These are phyloP conservation scores for Aspergillus costaricaensis DNA, from an alignment of 2,329 filamentous ascomycete genomes.

Conservation along the genomic window DNA sequence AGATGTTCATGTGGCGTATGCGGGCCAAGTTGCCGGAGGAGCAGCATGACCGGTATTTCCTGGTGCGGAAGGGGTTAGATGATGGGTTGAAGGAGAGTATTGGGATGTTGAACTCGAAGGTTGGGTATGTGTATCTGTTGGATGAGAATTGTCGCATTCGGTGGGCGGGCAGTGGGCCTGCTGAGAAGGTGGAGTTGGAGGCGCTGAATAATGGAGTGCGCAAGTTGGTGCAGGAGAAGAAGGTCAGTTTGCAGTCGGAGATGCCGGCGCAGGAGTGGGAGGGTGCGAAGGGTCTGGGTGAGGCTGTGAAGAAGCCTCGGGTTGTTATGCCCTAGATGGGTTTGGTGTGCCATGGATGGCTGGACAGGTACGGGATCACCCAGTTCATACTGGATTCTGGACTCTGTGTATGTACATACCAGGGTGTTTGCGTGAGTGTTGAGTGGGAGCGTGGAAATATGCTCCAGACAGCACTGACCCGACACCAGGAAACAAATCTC, in stretches of 20 bases:
- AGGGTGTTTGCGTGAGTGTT: constrained; percentile 9
- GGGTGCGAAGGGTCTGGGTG: background rate
- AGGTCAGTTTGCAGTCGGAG: constrained; percentile 25
- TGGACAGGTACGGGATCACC: background rate
- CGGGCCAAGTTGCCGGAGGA: constrained; percentile 50
- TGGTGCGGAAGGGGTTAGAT: constrained; percentile 59
- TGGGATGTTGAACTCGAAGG: constrained; percentile 80
- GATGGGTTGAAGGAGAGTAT: constrained; percentile 61
- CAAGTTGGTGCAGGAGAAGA: constrained; percentile 46
- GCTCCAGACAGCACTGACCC: constrained; percentile 9
- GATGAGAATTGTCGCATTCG: constrained; percentile 85
- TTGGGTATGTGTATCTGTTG: constrained; percentile 90
- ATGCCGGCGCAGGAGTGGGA: constrained; percentile 25
- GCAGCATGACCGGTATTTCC: constrained; percentile 61
- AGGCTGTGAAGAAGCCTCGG: constrained; percentile 18
- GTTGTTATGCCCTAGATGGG: constrained; percentile 20
- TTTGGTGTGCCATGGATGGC: background rate
- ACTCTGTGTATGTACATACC: constrained; percentile 16
- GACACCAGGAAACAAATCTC: background rate
- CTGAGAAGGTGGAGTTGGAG: constrained; percentile 44
- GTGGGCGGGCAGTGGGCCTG: constrained; percentile 77
- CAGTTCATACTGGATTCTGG: background rate
- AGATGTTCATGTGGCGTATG: constrained; percentile 55
- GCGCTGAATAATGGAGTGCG: constrained; percentile 45
- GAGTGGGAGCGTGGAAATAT: constrained; percentile 17